Evolutionary conservation across 257 asterid genomes (phyloP).

Genomic region (Rubia yunnanensis): DNA sequence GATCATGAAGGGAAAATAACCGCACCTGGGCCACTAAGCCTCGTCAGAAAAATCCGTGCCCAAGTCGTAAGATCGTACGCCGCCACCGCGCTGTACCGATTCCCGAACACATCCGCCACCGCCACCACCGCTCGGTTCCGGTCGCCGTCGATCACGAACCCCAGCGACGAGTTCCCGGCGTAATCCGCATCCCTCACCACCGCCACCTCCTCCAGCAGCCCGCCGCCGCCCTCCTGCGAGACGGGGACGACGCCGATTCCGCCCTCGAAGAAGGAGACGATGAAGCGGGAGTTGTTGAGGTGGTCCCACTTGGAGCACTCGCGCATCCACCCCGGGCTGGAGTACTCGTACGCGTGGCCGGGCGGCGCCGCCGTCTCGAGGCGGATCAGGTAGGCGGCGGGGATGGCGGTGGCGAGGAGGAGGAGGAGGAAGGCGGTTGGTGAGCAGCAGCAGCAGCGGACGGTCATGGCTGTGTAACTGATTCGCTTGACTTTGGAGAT

Average conservation of each 20-base stretch:
- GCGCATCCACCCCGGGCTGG: slow-evolving; percentile 71
- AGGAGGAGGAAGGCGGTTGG: slow-evolving; percentile 39
- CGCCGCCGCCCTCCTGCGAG: not conserved
- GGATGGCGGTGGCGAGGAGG: slow-evolving; percentile 59
- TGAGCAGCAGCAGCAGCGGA: not conserved
- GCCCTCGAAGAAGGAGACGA: slow-evolving; percentile 74
- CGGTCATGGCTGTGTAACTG: not conserved
- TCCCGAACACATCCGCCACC: slow-evolving; percentile 54
- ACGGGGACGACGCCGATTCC: slow-evolving; percentile 62
- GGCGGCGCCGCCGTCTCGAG: slow-evolving; percentile 46
- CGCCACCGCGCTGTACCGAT: slow-evolving; percentile 59
- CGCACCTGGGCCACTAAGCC: slow-evolving; percentile 68
- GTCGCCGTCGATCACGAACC: slow-evolving; percentile 64
- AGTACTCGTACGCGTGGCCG: slow-evolving; percentile 50
- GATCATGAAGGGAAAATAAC: not conserved
- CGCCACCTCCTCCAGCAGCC: slow-evolving; percentile 39
- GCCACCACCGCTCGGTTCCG: slow-evolving; percentile 72
- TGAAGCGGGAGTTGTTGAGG: slow-evolving; percentile 49
- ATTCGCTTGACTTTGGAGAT: too few relatives aligned
- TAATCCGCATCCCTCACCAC: slow-evolving; percentile 50
- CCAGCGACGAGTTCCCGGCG: slow-evolving; percentile 74
- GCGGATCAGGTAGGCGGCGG: slow-evolving; percentile 54
- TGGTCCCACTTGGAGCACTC: slow-evolving; percentile 89
- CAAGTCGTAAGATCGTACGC: slow-evolving; percentile 78
- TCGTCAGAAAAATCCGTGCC: slow-evolving; percentile 65